Percentiles rank a stretch among this genome's conserved stretches.
Conservation (phyloP, 1,139 yeast genomes). For the Saccharomyces uvarum region DNA sequence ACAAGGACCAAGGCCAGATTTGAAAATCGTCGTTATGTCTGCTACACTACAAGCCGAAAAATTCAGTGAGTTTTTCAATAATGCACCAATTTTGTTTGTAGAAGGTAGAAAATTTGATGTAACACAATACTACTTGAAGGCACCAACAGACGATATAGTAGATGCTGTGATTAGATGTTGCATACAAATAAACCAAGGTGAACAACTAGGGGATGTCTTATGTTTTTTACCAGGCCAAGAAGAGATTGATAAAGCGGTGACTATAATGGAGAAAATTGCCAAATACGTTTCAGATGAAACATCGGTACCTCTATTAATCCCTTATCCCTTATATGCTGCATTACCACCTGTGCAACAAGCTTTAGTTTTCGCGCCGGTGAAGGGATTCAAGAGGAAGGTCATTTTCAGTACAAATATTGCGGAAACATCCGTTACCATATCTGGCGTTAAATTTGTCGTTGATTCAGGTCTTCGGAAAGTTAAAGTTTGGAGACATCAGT, state of each 20-base stretch:
- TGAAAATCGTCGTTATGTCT: constrained; percentile 65
- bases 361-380: constrained; percentile 59
- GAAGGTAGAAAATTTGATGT: constrained; percentile 91
- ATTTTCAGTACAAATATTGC: constrained; percentile 92
- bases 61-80: constrained; percentile 67
- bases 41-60: constrained; percentile 93
- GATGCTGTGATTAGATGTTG: constrained; percentile 70
- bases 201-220: constrained; percentile 77
- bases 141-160: constrained; percentile 69
- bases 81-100: constrained; percentile 73
- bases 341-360: constrained; percentile 79
- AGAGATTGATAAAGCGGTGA: constrained; percentile 83
- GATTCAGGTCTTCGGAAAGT: constrained; percentile 91
- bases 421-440: constrained; percentile 91
- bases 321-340: constrained; percentile 88
- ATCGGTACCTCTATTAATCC: constrained; percentile 60
- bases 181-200: constrained; percentile 70
- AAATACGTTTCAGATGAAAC: constrained; percentile 34
- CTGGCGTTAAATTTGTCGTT: constrained; percentile 89
- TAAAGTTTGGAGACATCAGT: constrained; percentile 86
- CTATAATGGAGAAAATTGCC: constrained; percentile 51
- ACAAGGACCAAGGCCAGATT: constrained; percentile 40
- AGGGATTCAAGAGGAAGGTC: constrained; percentile 55
- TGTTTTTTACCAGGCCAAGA: constrained; percentile 96
- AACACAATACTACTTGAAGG: constrained; percentile 53